A percentile compares a stretch with the other conserved stretches of the same genome.
Evolutionary conservation across 441 rosid genomes (phyloP).

Genomic region (Jatropha multifida): DNA sequence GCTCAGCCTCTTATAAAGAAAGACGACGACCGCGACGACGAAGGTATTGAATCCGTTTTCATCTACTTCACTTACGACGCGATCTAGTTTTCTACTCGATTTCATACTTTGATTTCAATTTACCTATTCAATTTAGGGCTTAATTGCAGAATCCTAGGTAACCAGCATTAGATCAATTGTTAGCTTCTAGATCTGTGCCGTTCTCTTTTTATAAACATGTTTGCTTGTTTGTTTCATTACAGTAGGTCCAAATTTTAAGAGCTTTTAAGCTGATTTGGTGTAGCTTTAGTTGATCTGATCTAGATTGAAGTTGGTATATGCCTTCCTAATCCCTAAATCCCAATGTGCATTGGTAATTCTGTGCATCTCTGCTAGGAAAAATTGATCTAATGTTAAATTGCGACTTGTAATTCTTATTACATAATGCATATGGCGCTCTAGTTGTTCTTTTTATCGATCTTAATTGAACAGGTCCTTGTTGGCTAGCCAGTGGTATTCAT

Average conservation of each 20-base stretch:
- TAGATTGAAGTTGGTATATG: not conserved
- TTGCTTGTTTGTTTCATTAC: not conserved
- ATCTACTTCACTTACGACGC: not conserved
- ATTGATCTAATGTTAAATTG: not conserved
- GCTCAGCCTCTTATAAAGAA: constrained; percentile 95
- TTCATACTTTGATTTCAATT: not conserved
- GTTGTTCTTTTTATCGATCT: not conserved
- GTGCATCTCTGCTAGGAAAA: not conserved
- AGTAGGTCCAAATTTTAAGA: constrained; percentile 13
- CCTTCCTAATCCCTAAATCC: constrained; percentile 16
- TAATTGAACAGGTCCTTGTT: not conserved
- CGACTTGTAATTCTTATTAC: constrained; percentile 12
- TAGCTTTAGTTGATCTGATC: constrained; percentile 34
- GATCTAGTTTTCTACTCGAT: not conserved
- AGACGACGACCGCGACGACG: constrained; percentile 99
- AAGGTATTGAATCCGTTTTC: constrained; percentile 47
- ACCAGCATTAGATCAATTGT: constrained; percentile 28
- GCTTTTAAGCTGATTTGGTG: constrained; percentile 20
- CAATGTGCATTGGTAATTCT: constrained; percentile 29
- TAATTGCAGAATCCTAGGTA: constrained; percentile 16
- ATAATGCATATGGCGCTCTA: not conserved
- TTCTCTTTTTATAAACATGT: constrained; percentile 14
- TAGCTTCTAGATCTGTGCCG: constrained; percentile 49
- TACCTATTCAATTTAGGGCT: constrained; percentile 5
- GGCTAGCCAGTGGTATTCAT: not conserved